phyloP scores from a whole-genome alignment of 805 yeast genomes.

The Barnettozyma botsteinii region DNA sequence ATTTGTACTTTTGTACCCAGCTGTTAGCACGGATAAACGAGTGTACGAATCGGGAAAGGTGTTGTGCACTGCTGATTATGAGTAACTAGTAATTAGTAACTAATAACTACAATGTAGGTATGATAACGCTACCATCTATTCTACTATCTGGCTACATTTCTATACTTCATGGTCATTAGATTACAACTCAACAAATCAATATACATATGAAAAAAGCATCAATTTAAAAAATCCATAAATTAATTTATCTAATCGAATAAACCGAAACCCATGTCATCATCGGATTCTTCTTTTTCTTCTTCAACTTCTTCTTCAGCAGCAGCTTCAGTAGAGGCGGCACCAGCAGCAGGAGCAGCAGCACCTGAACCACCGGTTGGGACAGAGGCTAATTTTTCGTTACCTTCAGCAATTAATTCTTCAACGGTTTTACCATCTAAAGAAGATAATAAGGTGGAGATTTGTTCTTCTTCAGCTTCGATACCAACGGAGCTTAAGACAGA shows the following conservation, averaged over 20 bases:
- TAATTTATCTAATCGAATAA: conserved; percentile 79
- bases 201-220: too few relatives aligned
- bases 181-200: conserved; percentile 7
- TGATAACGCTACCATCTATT: too few relatives aligned
- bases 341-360: conserved; percentile 69
- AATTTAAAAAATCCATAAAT: conserved; percentile 3
- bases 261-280: conserved; percentile 90
- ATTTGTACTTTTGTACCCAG: conserved; percentile 3
- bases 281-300: conserved; percentile 59
- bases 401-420: conserved; percentile 87
- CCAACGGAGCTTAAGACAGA: conserved; percentile 90
- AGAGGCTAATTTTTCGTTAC: conserved; percentile 93
- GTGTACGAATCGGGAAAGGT: conserved; percentile 2
- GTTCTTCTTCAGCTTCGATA: conserved; percentile 88
- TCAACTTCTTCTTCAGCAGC: conserved; percentile 68
- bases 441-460: conserved; percentile 70
- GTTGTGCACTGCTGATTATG: background rate
- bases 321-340: conserved; percentile 66
- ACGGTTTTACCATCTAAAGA: conserved; percentile 93
- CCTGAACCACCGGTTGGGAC: conserved; percentile 99
- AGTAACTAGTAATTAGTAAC: too few relatives aligned
- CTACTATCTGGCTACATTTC: too few relatives aligned
- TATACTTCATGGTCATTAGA: conserved; percentile 14
- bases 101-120: too few relatives aligned
- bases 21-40: conserved; percentile 6